These are phyloP conservation scores for Alternaria triticimaculans DNA, from an alignment of 2,329 filamentous ascomycete species.

Conservation along the genomic window DNA sequence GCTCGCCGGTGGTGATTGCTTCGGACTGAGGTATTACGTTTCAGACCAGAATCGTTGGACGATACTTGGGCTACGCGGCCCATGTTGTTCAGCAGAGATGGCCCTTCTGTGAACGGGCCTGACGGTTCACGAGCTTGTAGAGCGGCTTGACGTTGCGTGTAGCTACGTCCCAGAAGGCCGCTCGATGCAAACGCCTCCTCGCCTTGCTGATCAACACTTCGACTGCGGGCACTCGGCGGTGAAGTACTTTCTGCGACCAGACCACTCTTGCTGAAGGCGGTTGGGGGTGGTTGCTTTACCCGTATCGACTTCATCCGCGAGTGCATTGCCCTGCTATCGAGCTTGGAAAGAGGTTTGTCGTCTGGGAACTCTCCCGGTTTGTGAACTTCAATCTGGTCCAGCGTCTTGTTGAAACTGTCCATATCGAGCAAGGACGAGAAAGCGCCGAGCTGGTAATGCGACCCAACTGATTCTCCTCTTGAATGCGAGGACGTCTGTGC, in stretches of 20 bases:
- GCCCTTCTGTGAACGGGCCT: constrained; percentile 62
- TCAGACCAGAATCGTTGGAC: constrained; percentile 33
- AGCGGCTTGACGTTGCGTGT: constrained; percentile 55
- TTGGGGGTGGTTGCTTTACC: constrained; percentile 46
- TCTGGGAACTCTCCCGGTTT: constrained; percentile 36
- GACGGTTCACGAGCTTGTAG: constrained; percentile 48
- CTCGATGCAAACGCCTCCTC: constrained; percentile 54
- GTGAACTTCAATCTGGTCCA: constrained; percentile 33
- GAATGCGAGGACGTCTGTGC: constrained; percentile 30
- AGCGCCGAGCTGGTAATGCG: constrained; percentile 68
- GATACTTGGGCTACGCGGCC: constrained; percentile 35
- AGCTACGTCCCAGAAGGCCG: constrained; percentile 58
- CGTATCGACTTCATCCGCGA: constrained; percentile 48
- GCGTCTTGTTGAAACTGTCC: constrained; percentile 60
- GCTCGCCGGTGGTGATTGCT: constrained; percentile 39
- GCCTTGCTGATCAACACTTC: constrained; percentile 31
- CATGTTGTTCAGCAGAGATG: constrained; percentile 62
- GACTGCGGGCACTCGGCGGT: constrained; percentile 24
- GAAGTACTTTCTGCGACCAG: constrained; percentile 23
- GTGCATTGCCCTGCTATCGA: constrained; percentile 39
- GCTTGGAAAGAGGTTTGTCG: constrained; percentile 29
- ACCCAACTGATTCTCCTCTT: constrained; percentile 49
- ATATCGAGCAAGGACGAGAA: constrained; percentile 73
- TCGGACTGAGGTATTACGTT: constrained; percentile 40
- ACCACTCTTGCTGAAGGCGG: constrained; percentile 34